Percentiles rank a stretch among this genome's conserved stretches.
phyloP scores from a whole-genome alignment of 176 grass and related monocot species.

The Oryza longistaminata region DNA sequence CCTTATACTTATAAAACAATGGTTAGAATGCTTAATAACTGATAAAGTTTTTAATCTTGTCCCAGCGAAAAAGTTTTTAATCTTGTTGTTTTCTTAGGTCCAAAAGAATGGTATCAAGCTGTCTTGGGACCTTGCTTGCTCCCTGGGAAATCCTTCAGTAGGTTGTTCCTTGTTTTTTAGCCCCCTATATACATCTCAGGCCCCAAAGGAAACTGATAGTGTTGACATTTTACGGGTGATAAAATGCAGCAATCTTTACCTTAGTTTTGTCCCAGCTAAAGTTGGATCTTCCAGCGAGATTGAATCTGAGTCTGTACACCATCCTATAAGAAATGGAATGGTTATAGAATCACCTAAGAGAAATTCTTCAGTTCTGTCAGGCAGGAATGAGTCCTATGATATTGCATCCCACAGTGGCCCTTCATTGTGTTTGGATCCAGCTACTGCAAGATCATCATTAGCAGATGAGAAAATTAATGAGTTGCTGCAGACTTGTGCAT shows the following conservation, averaged over 20 bases:
- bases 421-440: constrained; percentile 50
- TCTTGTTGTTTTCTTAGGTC: constrained; percentile 51
- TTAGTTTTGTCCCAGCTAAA: constrained; percentile 56
- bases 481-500: constrained; percentile 62
- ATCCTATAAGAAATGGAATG: constrained; percentile 32
- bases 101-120: constrained; percentile 76
- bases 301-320: constrained; percentile 1
- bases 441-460: constrained; percentile 56
- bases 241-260: constrained; percentile 68
- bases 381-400: constrained; percentile 38
- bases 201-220: constrained; percentile 17
- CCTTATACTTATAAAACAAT: constrained; percentile 19
- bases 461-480: constrained; percentile 72
- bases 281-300: constrained; percentile 26
- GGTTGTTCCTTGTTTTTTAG: constrained; percentile 62
- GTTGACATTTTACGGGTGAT: constrained; percentile 35
- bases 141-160: constrained; percentile 54
- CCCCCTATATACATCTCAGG: constrained; percentile 45
- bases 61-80: background rate
- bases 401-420: constrained; percentile 40
- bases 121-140: constrained; percentile 85
- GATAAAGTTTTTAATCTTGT: constrained; percentile 17
- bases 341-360: constrained; percentile 48
- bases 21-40: constrained; percentile 29
- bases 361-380: constrained; percentile 32